Percentiles rank a stretch among this genome's conserved stretches.
Evolutionary conservation across 163 green algal genomes (phyloP).

Genomic region (Smithsoniella earleae): DNA sequence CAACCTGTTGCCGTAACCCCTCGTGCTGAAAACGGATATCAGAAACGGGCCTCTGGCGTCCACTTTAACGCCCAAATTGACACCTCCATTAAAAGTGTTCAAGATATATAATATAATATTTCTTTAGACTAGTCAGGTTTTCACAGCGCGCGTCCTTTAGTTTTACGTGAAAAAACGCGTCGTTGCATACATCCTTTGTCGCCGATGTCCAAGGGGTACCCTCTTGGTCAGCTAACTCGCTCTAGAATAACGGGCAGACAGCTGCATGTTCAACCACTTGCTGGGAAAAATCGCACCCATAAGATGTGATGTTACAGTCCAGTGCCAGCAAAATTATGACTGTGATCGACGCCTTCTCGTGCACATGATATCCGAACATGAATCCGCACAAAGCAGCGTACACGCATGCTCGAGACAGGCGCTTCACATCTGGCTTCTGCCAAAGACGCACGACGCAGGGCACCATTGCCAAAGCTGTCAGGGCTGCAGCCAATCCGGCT

Average conservation of each 20-base stretch:
- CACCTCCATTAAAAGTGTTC: too few species aligned
- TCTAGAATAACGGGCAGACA: too few species aligned
- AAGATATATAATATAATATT: too few species aligned
- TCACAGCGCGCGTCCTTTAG: too few species aligned
- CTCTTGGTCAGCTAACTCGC: too few species aligned
- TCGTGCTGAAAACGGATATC: too few species aligned
- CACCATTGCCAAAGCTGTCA: conserved; percentile 37
- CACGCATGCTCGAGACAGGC: conserved; percentile 46
- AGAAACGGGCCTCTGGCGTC: too few species aligned
- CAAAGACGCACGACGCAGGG: conserved; percentile 52
- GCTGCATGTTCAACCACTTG: too few species aligned
- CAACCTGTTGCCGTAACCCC: too few species aligned
- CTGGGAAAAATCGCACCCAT: too few species aligned
- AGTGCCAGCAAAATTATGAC: conserved; percentile 52
- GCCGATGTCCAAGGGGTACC: background rate
- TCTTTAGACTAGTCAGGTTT: too few species aligned
- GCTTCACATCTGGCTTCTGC: conserved; percentile 34
- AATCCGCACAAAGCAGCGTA: conserved; percentile 77
- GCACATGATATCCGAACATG: conserved; percentile 92
- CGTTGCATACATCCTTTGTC: background rate
- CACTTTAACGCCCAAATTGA: too few species aligned
- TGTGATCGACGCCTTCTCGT: conserved; percentile 87
- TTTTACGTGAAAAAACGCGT: background rate
- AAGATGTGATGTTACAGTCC: background rate
- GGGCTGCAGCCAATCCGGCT: background rate